A percentile compares a stretch with the other conserved stretches of the same genome.
Conservation (phyloP, 176 grass and related monocot genomes). For the Carex pumila region DNA sequence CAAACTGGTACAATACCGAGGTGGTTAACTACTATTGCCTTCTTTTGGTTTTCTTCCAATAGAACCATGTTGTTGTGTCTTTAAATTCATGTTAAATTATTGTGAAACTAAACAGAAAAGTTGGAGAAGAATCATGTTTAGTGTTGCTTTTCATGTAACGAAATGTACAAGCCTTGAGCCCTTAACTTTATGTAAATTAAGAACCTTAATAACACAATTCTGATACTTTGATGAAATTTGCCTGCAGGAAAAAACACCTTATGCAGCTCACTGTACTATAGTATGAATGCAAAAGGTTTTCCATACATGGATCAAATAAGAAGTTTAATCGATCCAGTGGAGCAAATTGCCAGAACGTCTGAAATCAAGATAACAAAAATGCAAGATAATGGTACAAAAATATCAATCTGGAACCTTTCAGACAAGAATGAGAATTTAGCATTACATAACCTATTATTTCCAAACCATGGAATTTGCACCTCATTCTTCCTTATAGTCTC, state of each 20-base stretch:
- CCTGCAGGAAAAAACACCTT: constrained; percentile 74
- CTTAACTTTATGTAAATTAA: not conserved
- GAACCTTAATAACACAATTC: not conserved
- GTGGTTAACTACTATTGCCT: not conserved
- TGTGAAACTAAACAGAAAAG: not conserved
- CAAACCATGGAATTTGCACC: constrained; percentile 43
- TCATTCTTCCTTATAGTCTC: constrained; percentile 76
- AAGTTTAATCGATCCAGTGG: constrained; percentile 41
- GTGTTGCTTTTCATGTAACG: not conserved
- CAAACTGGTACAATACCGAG: not conserved
- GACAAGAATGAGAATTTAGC: constrained; percentile 42
- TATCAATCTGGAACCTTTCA: constrained; percentile 71
- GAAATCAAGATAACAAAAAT: constrained; percentile 51
- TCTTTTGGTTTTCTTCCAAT: not conserved
- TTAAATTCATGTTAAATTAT: not conserved
- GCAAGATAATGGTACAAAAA: constrained; percentile 57
- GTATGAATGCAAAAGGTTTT: constrained; percentile 47
- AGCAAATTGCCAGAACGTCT: constrained; percentile 40
- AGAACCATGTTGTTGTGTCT: not conserved
- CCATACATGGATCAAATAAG: constrained; percentile 38
- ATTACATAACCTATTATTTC: constrained; percentile 64
- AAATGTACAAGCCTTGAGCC: not conserved
- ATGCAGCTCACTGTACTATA: constrained; percentile 60
- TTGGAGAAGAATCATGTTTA: not conserved
- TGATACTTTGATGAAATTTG: constrained; percentile 27